Base-by-base conservation (phyloP, 257 asterid genomes). In the Lavandula angustifolia region DNA sequence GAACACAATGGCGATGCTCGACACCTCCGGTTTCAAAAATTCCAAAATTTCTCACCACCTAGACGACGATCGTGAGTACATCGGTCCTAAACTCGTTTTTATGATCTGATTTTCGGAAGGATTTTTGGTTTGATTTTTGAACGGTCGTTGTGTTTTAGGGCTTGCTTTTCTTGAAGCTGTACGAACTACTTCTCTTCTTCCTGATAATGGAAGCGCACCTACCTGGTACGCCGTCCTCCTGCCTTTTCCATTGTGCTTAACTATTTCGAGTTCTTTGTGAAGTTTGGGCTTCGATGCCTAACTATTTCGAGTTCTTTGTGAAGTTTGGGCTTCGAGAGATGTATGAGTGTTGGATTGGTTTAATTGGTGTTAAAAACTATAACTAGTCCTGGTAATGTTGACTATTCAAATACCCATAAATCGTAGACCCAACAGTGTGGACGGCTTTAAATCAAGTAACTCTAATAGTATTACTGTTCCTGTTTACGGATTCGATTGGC, bases 161-260 rank as follows among this genome's bases (percentile, higher is more conserved):
- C 89, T 83, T 73, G 82, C 89, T 70, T 92, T 83, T 75, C 83
- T 92, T 33, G 95, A 89, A 74, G 98, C 98, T 57, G 92, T 92
- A 72, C 92, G 96, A 62, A 78, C 91, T 62, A 88, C 89, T 74
- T 83, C 83, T 60, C 80, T 89, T 52, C 84, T 85, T 60, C 82
- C 94, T 0, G 85, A 75, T 44, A 73, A 75, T 57, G 89, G 85
- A 74, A 73, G 50, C 62, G 79, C 95, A 2, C 96, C 98, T 7
- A 83, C 96, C 1, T 73, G 68, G 98, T 89, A 80, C 31, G 72
- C 13, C 5, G 27, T 51, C 32, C 35, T 58, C 48, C 47, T 18
- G 12, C 66, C 34, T 60, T 22, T 70, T 32, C 13, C 13, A 3
- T 38, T 12, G 22, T 37, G 61, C 27, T 13, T 13, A 7, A 22